Evolutionary conservation across 139 green algal species (phyloP), one percentile per base, ranked within the genome.

Genomic region (Mychonastes homosphaera): DNA sequence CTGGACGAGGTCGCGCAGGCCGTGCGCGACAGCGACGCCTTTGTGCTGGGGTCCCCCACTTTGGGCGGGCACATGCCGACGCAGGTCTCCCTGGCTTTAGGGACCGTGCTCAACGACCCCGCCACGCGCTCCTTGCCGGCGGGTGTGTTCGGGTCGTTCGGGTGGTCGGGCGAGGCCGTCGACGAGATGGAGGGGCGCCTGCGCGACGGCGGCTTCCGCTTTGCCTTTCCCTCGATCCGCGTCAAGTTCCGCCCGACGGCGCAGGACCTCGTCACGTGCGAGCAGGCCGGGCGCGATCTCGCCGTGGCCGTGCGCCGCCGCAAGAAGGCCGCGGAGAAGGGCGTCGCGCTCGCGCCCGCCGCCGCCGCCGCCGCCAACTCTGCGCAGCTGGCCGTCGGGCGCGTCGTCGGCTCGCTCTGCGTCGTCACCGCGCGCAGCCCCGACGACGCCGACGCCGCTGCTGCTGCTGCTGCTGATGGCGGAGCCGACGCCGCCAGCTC

Each of bases 11-110:
- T 96, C 23, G 51, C 70, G 38, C 53, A 64, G 15, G 64, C 75
- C 3, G 63, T 96, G n/a, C 55, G 68, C 34, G 40, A 63, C 1
- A 66, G 64, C 24, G 63, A 77, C 21, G 91, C 86, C 2, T 98
- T 98, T 65, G 80, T 86, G 9, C 78, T 97, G n/a, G 91, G 91
- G 48, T 83, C 65, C 58, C 91, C 91, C 29, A 98, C 91, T 2
- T 77, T 98, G 30, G 91, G 84, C 6, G 91, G 91, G 13, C 89
- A 98, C 75, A 92, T 98, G 85, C 91, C 91, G 51, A 97, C 91
- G 15, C 90, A 86, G 54, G 83, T 95, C 36, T 62, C 55, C 0
- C 71, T 79, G 23, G 83, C 88, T 9, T 72, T 97, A 50, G 91
- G 91, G 26, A 58, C 76, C 29, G 84, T 98, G 35, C 68, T 98